Base-by-base conservation (phyloP, 352 stramenopile species). In the Pythium graminicola region DNA sequence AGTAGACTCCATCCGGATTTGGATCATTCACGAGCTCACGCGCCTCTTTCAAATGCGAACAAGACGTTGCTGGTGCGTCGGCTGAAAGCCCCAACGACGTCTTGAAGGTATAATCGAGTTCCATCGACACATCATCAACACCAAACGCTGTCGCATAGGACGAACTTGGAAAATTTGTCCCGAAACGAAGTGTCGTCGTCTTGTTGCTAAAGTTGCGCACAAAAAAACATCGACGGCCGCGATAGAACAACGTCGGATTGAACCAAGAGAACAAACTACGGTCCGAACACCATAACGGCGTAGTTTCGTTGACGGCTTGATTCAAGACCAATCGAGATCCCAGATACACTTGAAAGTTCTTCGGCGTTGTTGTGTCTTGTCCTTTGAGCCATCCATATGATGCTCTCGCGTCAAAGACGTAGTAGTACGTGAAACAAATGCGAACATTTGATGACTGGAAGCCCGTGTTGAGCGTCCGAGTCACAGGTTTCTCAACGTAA, bases 391-490 rank as follows among this genome's bases (percentile, higher is more conserved):
- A 71, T 13, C 55, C 54, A 7, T 54, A 23, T 20, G 39, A 54
- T 7, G 32, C 20, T n/a, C 14, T 70, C 2, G 73, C 57, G 6
- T 78, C 61, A 47, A 80, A 81, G 14, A 78, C 65, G 57, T 83
- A 80, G 41, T 83, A 86, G 29, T 82, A 81, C 8, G 75, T 81
- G 54, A 86, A 83, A 33, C 60, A 70, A 42, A 86, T 60, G 8
- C 72, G 70, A 7, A 76, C 59, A 23, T 67, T 80, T 1, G 64
- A 69, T 4, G 68, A 54, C 50, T 70, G 64, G 14, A 71, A 57
- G 0, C 57, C 61, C 3, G 55, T 70, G 39, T 50, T 70, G 9
- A 63, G 36, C 36, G 64, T 57, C 8, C 52, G 41, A 0, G 52
- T 50, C 31, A 81, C 47, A 6, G 54, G 61, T 47, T 83, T 83